phyloP scores from a whole-genome alignment of 208 protist species.

The Phytomonas serpens region DNA sequence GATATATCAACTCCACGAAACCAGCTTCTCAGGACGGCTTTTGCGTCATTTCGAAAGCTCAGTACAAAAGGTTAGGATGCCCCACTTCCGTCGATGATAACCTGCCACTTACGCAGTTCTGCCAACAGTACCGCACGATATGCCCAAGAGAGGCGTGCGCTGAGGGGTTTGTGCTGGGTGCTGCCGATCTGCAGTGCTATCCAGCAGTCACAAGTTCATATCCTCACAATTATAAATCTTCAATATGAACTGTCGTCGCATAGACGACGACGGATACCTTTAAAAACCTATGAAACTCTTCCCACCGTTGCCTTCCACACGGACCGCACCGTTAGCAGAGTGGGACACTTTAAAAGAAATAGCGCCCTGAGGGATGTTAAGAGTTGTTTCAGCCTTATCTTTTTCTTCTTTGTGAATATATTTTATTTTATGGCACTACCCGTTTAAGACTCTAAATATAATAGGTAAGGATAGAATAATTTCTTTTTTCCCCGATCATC shows the following conservation, averaged over 20 bases:
- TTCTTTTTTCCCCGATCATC: not conserved
- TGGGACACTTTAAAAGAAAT: not conserved
- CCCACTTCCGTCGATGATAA: conserved; percentile 16
- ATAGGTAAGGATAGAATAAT: not conserved
- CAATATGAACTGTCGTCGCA: too few species aligned
- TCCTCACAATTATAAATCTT: not conserved
- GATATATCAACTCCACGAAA: conserved; percentile 40
- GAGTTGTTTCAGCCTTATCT: not conserved
- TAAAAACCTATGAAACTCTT: too few species aligned
- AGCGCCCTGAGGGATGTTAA: not conserved
- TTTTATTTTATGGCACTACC: not conserved
- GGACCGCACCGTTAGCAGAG: too few species aligned
- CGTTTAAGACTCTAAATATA: not conserved
- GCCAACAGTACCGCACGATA: conserved; percentile 31
- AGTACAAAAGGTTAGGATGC: conserved; percentile 31
- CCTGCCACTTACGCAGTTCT: conserved; percentile 22
- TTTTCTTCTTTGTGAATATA: not conserved
- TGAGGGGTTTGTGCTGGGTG: conserved; percentile 18
- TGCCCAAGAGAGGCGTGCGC: conserved; percentile 30
- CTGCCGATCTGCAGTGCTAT: conserved; percentile 32
- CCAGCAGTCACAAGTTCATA: not conserved
- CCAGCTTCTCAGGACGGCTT: conserved; percentile 19
- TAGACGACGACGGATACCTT: too few species aligned
- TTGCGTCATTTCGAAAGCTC: conserved; percentile 19
- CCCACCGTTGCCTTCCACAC: too few species aligned